These are phyloP conservation scores for Cucurbita moschata DNA, from an alignment of 306 rosid species.

Conservation along the genomic window DNA sequence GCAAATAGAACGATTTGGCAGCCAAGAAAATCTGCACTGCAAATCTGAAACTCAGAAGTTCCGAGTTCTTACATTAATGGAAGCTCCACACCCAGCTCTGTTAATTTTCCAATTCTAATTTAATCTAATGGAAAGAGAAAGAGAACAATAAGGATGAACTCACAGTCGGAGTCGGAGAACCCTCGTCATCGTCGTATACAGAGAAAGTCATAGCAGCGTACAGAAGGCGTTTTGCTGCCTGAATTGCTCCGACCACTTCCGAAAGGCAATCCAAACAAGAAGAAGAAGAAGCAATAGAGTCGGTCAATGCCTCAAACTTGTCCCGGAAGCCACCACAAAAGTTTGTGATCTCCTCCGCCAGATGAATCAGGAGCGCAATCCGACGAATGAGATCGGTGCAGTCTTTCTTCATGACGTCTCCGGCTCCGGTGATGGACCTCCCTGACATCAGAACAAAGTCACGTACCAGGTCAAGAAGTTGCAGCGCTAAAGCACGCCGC, in stretches of 20 bases:
- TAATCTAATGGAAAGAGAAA: not conserved
- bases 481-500: slow-evolving; percentile 32
- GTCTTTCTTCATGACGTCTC: slow-evolving; percentile 44
- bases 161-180: slow-evolving; percentile 22
- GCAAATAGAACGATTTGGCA: not conserved
- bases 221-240: slow-evolving; percentile 54
- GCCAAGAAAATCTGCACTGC: not conserved
- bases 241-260: slow-evolving; percentile 57
- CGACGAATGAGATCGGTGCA: slow-evolving; percentile 89
- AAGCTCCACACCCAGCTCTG: not conserved
- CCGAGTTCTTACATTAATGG: not conserved
- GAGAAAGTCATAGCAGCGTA: slow-evolving; percentile 30
- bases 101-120: not conserved
- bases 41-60: not conserved
- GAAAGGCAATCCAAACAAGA: slow-evolving; percentile 22
- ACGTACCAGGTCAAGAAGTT: slow-evolving; percentile 36
- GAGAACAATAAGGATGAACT: not conserved
- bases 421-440: slow-evolving; percentile 12
- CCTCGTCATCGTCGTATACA: slow-evolving; percentile 14
- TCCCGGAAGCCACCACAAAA: slow-evolving; percentile 10
- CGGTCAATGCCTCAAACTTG: slow-evolving; percentile 7
- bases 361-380: slow-evolving; percentile 63
- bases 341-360: slow-evolving; percentile 70
- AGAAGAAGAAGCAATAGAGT: slow-evolving; percentile 2
- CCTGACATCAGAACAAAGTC: slow-evolving; percentile 38